Evolutionary conservation across 495 filamentous ascomycete genomes (phyloP).

Genomic region (Ascodesmis nigricans): DNA sequence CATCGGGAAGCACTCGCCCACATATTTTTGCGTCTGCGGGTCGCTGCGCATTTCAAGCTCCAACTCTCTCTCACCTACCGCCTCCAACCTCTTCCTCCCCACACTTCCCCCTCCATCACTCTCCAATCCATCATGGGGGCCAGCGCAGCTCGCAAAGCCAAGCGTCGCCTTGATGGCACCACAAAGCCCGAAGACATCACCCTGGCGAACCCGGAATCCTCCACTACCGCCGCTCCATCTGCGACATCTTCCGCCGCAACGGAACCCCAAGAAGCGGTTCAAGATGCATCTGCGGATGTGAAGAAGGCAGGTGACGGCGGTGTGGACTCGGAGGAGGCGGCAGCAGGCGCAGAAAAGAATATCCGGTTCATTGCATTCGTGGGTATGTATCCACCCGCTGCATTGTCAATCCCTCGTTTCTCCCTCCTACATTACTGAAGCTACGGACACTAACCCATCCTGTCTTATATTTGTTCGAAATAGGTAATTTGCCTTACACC

Average conservation of each 20-base stretch:
- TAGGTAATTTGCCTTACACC: constrained; percentile 71
- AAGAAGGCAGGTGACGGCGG: constrained; percentile 13
- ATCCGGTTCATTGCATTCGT: constrained; percentile 69
- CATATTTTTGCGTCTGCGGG: no score
- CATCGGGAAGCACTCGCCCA: no score
- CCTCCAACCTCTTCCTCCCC: no score
- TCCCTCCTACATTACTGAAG: background rate
- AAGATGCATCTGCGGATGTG: constrained; percentile 12
- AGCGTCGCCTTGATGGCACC: no score
- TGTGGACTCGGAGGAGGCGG: constrained; percentile 14
- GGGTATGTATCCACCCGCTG: constrained; percentile 27
- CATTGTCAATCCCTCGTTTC: background rate
- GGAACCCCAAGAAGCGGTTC: constrained; percentile 7
- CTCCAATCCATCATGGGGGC: no score
- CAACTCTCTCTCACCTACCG: no score
- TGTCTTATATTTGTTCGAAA: constrained; percentile 2
- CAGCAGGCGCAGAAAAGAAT: constrained; percentile 25
- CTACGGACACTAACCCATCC: constrained; percentile 6
- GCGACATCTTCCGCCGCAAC: constrained; percentile 2
- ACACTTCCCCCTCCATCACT: no score
- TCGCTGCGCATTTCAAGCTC: no score
- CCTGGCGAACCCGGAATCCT: constrained; percentile 12
- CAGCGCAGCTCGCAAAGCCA: no score
- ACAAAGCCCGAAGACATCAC: constrained; percentile 13
- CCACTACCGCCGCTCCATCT: no score